These are phyloP conservation scores for Hypoxylon sp. DNA, from an alignment of 2,329 filamentous ascomycete species.

Conservation along the genomic window DNA sequence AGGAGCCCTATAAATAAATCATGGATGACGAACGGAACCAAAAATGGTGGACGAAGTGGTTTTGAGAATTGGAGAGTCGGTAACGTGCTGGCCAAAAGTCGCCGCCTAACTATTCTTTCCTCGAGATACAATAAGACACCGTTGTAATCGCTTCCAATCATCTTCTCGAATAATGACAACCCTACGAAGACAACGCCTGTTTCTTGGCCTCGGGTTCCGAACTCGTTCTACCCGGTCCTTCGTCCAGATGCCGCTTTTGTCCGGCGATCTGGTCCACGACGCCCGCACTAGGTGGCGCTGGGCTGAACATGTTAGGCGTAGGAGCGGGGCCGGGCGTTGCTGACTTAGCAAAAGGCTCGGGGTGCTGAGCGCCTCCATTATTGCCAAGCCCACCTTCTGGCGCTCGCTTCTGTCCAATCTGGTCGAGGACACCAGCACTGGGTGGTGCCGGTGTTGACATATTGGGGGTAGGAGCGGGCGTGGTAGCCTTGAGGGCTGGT, in stretches of 20 bases:
- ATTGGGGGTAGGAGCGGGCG: constrained; percentile 22
- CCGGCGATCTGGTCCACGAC: constrained; percentile 47
- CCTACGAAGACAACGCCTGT: constrained; percentile 38
- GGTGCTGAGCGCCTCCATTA: constrained; percentile 22
- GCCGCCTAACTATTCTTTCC: neutral
- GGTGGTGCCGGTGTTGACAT: constrained; percentile 38
- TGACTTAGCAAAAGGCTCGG: constrained; percentile 17
- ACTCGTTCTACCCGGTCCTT: constrained; percentile 40
- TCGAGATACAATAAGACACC: neutral
- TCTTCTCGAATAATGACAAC: no score
- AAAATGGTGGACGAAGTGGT: neutral
- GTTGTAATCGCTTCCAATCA: neutral
- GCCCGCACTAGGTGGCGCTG: constrained; percentile 45
- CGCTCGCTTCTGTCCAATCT: constrained; percentile 46
- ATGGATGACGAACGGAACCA: neutral
- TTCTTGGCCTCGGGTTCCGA: constrained; percentile 48
- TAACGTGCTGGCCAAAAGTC: neutral
- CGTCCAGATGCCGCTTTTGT: constrained; percentile 39
- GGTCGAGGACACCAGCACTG: constrained; percentile 47
- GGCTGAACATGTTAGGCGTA: constrained; percentile 30
- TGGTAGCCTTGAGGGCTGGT: constrained; percentile 10
- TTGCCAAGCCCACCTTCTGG: constrained; percentile 33
- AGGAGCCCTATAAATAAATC: neutral
- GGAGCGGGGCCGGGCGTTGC: constrained; percentile 18
- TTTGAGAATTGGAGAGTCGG: neutral